A percentile compares a stretch with the other conserved stretches of the same genome.
Conservation (phyloP, 805 yeast genomes). For the Nakazawaea molendinolei region DNA sequence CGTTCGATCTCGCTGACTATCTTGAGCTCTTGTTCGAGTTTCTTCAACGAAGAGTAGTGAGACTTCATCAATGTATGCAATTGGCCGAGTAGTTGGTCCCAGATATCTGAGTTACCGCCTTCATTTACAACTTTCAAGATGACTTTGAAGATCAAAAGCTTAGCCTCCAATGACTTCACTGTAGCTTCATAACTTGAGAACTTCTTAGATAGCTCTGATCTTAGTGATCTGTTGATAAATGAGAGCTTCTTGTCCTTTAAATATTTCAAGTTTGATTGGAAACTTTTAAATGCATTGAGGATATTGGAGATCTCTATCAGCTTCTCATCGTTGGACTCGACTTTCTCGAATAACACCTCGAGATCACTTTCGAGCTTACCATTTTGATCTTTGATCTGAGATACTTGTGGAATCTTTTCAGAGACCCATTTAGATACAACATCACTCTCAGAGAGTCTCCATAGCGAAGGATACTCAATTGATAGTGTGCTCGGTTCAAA, state of each 20-base stretch:
- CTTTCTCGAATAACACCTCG: too few relatives aligned
- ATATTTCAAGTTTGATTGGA: neutral
- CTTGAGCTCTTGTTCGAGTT: slow-evolving; percentile 15
- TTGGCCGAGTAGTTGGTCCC: slow-evolving; percentile 22
- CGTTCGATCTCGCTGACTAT: neutral
- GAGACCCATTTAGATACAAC: too few relatives aligned
- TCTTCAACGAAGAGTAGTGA: slow-evolving; percentile 15
- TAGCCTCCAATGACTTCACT: slow-evolving; percentile 18
- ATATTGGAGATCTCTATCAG: too few relatives aligned
- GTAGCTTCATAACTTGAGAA: slow-evolving; percentile 10
- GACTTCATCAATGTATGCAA: slow-evolving; percentile 20
- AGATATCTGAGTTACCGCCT: slow-evolving; percentile 18
- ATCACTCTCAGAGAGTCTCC: too few relatives aligned
- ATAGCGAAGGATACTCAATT: too few relatives aligned
- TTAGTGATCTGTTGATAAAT: slow-evolving; percentile 15
- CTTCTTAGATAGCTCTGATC: slow-evolving; percentile 13
- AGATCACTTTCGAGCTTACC: too few relatives aligned
- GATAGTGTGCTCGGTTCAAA: neutral
- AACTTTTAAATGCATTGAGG: too few relatives aligned
- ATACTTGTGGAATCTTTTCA: too few relatives aligned
- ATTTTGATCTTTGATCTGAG: too few relatives aligned
- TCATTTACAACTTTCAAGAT: slow-evolving; percentile 23
- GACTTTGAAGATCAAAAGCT: slow-evolving; percentile 22
- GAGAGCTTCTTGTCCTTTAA: slow-evolving; percentile 15
- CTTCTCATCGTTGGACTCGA: too few relatives aligned